A percentile compares a stretch with the other conserved stretches of the same genome.
phyloP scores from a whole-genome alignment of 2,329 filamentous ascomycete species.

The Sphaerulina populicola region DNA sequence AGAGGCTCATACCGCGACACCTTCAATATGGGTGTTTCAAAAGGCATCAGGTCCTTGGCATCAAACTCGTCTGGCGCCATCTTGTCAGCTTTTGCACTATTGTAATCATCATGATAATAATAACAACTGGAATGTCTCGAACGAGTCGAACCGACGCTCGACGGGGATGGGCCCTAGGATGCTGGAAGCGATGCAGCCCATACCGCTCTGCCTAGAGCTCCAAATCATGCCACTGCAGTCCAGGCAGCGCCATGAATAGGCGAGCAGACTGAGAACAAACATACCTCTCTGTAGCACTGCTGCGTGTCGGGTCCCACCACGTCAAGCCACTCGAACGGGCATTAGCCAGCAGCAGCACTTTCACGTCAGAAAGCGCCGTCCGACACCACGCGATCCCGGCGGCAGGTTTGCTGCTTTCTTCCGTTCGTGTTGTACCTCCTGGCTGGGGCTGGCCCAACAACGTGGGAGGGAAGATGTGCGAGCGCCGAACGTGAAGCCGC shows the following conservation, averaged over 20 bases:
- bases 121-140: too few relatives aligned
- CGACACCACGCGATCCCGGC: neutral
- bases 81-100: constrained; percentile 8
- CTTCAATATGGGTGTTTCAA: constrained; percentile 54
- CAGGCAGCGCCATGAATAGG: constrained; percentile 1
- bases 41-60: constrained; percentile 35
- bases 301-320: constrained; percentile 9
- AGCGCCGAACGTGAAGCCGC: neutral
- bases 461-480: neutral
- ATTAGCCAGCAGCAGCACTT: constrained; percentile 5
- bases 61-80: constrained; percentile 25
- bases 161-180: neutral
- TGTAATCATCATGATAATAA: too few relatives aligned
- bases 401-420: neutral
- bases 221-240: constrained; percentile 2
- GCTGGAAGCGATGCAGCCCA: constrained; percentile 5
- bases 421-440: neutral
- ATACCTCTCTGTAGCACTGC: constrained; percentile 10
- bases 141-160: too few relatives aligned
- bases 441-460: neutral
- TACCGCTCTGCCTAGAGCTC: constrained; percentile 6
- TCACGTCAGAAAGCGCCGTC: neutral
- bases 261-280: constrained; percentile 11
- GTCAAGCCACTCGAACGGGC: constrained; percentile 9
- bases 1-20: constrained; percentile 64